These are phyloP conservation scores for Magnusiomyces suaveolens DNA, from an alignment of 1,139 yeast genomes.

Conservation along the genomic window DNA sequence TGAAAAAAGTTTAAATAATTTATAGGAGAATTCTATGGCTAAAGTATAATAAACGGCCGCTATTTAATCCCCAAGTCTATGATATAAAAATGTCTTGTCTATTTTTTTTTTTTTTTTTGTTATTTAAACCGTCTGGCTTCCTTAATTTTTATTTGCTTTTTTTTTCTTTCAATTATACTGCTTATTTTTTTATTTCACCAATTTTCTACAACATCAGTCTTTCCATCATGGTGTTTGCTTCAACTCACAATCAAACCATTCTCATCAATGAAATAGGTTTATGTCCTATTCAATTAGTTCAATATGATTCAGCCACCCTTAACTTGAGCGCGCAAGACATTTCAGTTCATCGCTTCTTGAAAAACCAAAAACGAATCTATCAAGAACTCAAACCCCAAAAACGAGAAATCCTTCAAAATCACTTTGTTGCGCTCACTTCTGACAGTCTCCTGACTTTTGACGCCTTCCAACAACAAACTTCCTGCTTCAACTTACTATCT, in stretches of 20 bases:
- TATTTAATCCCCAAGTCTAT: no score
- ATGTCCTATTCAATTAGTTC: conserved; percentile 11
- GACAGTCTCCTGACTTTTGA: neutral
- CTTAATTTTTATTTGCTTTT: no score
- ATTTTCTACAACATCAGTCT: neutral
- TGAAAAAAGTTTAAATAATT: neutral
- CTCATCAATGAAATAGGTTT: conserved; percentile 10
- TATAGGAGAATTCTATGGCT: neutral
- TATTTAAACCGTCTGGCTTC: no score
- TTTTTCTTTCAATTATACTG: no score
- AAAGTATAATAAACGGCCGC: neutral
- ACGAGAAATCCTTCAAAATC: conserved; percentile 3
- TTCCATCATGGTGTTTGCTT: neutral
- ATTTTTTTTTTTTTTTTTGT: no score
- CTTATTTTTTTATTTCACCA: neutral
- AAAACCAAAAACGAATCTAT: conserved; percentile 11
- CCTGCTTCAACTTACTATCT: neutral
- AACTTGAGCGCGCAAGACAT: conserved; percentile 6
- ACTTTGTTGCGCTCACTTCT: conserved; percentile 9
- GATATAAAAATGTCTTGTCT: no score
- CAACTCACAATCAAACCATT: conserved; percentile 7
- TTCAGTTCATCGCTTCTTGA: conserved; percentile 9
- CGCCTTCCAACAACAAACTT: neutral
- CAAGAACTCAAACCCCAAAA: conserved; percentile 11
- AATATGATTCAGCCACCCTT: conserved; percentile 13